Base-by-base conservation (phyloP, 2,329 filamentous ascomycete species). In the Calonectria pauciramosa region DNA sequence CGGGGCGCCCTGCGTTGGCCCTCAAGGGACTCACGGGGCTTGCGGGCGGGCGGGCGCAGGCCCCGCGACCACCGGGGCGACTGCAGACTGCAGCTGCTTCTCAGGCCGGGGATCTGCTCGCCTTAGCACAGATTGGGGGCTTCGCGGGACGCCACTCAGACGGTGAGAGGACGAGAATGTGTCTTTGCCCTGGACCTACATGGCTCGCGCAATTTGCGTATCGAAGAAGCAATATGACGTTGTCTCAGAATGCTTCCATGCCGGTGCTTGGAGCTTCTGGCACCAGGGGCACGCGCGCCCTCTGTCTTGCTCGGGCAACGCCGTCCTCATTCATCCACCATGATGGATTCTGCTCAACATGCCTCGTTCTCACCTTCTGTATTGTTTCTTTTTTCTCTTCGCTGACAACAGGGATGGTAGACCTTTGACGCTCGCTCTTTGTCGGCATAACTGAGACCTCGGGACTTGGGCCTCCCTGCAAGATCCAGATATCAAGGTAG, bases 91-190 rank as follows among this genome's bases (percentile, higher is more conserved):
- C 67, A 44, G 38, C 30, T 41, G 41, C 18, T 49, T 54, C 44
- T 70, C 67, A 69, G 67, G 70, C 41, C 66, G 59, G 67, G 67
- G 49, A 66, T 56, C 67, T 60, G 71, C 66, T 65, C 38, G 49
- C 56, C 34, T 49, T 51, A 52, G 71, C 70, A 64, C 59, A 14
- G 16, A 60, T 34, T 32, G n/a, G 70, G 56, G 65, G 70, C 63
- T 60, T 75, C 73, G 70, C 70, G 65, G 67, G 68, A 32, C 74
- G 74, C 76, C 74, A 73, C 75, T 71, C 63, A 75, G 72, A 76
- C 74, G 74, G 71, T 77, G 76, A 68, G 65, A 70, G 60, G 66
- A 8, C 20, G 28, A 54, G 47, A 64, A 65, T 59, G 36, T 49
- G 56, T 38, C 73, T 47, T 10, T 65, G 28, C n/a, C 28, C 28